Conservation (phyloP, 306 rosid species). For the Cicer pinnatifidum region DNA sequence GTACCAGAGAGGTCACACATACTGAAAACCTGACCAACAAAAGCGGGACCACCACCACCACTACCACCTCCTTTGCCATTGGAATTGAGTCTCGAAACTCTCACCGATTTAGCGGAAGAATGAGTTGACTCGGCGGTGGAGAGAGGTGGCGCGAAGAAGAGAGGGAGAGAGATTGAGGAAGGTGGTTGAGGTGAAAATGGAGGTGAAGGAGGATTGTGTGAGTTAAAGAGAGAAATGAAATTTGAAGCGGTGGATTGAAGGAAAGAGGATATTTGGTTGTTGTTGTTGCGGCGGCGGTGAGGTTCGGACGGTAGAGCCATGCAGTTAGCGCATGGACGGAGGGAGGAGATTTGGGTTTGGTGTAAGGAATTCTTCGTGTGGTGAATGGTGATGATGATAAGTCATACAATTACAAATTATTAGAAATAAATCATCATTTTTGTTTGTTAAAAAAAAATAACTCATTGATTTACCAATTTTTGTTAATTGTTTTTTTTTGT, state of each 20-base stretch:
- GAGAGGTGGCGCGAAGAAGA: slow-evolving; percentile 50
- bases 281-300: slow-evolving; percentile 37
- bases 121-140: slow-evolving; percentile 49
- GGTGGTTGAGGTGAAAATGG: slow-evolving; percentile 23
- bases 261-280: slow-evolving; percentile 56
- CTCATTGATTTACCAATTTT: too few species aligned
- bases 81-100: slow-evolving; percentile 56
- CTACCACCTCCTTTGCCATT: slow-evolving; percentile 53
- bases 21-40: slow-evolving; percentile 97
- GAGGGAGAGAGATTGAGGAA: slow-evolving; percentile 53
- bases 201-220: slow-evolving; percentile 46
- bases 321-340: slow-evolving; percentile 25
- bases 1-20: slow-evolving; percentile 99
- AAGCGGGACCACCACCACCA: slow-evolving; percentile 77
- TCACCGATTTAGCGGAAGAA: slow-evolving; percentile 60
- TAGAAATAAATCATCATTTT: too few species aligned
- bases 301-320: slow-evolving; percentile 73
- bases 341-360: not conserved
- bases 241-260: slow-evolving; percentile 67
- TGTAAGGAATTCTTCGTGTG: not conserved
- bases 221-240: slow-evolving; percentile 58
- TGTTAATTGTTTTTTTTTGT: too few species aligned
- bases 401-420: too few species aligned
- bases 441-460: too few species aligned
- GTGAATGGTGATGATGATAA: too few species aligned